Evolutionary conservation across 1,284 basidiomycete genomes (phyloP).

Genomic region (Ceratobasidium sp.): DNA sequence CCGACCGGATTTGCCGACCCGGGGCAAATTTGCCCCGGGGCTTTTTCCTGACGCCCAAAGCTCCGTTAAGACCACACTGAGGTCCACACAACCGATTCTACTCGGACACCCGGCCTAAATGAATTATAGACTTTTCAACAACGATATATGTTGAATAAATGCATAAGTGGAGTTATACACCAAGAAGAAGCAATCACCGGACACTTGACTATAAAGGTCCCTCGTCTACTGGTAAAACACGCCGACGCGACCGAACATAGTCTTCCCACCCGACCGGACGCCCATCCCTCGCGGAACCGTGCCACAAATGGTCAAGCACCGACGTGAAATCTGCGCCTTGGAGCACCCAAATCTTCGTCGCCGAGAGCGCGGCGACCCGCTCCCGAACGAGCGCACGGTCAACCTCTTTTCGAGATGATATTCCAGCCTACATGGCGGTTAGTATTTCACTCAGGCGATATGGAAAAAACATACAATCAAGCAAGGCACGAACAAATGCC

Average conservation of each 20-base stretch:
- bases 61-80: no score
- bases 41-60: no score
- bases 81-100: no score
- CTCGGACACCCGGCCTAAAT: no score
- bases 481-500: slow-evolving; percentile 24
- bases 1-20: no score
- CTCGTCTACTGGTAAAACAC: slow-evolving; percentile 16
- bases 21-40: no score
- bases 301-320: slow-evolving; percentile 28
- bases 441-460: no score
- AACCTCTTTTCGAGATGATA: slow-evolving; percentile 3
- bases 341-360: slow-evolving; percentile 12
- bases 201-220: no score
- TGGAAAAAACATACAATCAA: slow-evolving; percentile 17
- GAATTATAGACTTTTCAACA: no score
- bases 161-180: no score
- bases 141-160: no score
- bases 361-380: neutral
- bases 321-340: slow-evolving; percentile 13
- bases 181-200: no score
- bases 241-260: slow-evolving; percentile 15
- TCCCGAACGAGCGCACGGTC: neutral
- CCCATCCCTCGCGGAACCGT: slow-evolving; percentile 11
- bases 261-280: slow-evolving; percentile 11
- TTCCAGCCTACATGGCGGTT: slow-evolving; percentile 2